phyloP scores from a whole-genome alignment of 2,329 filamentous ascomycete species.

The Penicillium aurantiogriseum region DNA sequence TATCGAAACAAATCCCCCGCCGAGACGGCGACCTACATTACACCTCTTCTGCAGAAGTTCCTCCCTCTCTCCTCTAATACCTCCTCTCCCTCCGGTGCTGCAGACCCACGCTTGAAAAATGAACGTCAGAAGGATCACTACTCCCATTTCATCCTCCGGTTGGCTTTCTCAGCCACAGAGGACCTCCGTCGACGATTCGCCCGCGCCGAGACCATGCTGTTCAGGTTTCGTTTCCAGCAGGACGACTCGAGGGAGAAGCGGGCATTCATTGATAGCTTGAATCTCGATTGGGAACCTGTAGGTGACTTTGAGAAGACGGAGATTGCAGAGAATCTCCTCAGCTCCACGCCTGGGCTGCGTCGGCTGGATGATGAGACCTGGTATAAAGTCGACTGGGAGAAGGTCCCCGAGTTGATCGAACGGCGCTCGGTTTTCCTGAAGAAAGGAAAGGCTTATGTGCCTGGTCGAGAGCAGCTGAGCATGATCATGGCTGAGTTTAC shows the following conservation, averaged over 20 bases:
- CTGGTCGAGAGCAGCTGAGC: conserved; percentile 78
- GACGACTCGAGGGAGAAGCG: conserved; percentile 72
- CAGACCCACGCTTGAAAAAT: conserved; percentile 55
- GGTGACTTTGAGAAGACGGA: conserved; percentile 74
- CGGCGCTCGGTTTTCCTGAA: conserved; percentile 71
- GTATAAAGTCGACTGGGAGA: conserved; percentile 97
- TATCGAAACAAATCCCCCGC: conserved; percentile 85
- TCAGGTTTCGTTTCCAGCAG: conserved; percentile 74
- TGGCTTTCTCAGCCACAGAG: conserved; percentile 89
- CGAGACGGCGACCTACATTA: conserved; percentile 82
- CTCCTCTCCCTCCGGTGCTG: conserved; percentile 54
- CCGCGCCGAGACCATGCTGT: conserved; percentile 84
- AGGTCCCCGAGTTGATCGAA: conserved; percentile 87
- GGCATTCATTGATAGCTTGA: conserved; percentile 72
- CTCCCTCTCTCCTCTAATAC: conserved; percentile 76
- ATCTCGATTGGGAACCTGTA: conserved; percentile 82
- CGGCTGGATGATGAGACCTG: conserved; percentile 74
- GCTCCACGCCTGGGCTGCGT: conserved; percentile 52
- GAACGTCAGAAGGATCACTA: conserved; percentile 96
- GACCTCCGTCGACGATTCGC: conserved; percentile 84
- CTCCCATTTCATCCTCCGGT: conserved; percentile 90
- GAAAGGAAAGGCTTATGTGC: conserved; percentile 86
- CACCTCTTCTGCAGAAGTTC: conserved; percentile 81
- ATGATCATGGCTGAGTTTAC: conserved; percentile 90
- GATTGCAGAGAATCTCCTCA: conserved; percentile 61